Base-by-base conservation (phyloP, 1,284 basidiomycete species). In the Pseudozyma sp. region DNA sequence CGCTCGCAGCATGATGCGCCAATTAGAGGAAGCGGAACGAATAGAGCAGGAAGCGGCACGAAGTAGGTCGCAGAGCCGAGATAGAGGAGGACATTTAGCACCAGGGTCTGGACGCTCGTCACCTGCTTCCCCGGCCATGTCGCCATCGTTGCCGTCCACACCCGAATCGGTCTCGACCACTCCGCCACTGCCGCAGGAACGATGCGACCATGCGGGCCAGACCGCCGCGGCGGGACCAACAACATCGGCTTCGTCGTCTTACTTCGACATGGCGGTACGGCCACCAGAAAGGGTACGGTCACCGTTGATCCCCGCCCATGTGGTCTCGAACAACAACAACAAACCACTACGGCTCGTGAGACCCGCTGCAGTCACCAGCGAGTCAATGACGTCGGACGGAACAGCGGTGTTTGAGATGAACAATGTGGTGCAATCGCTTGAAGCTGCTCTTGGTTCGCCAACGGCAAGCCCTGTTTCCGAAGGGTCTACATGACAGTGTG, bases 1-100 rank as follows among this genome's bases (percentile, higher is more conserved):
- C 11, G 70, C 70, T 11, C 50, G 70, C 19, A 73, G 70, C 61
- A 73, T 73, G 70, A 52, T 73, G 65, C 70, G 70, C 7, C 70
- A 73, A 36, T 60, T 73, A n/a, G 70, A 73, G 52, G 70, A 73
- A 35, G 65, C 70, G 16, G 70, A 73, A 35, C 64, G 64, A 21
- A 53, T 51, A 13, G 70, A 73, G 43, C 31, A 54, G 43, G 59
- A 72, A 44, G 70, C 64, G 25, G 63, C 59, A 16, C 45, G 52
- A 9, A 42, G 25, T 21, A 35, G 70, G 35, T 43, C 64, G 6
- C 40, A 31, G 13, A 63, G 64, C 57, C 70, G 70, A 21, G 59
- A 47, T 31, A 31, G 25, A 6, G 25, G 25, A 31, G 25, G 25
- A 31, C 25, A 31, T 31, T 31, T 31, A 31, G 25, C 25, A 43